phyloP scores from a whole-genome alignment of 2,329 filamentous ascomycete species.

The Aspergillus sp. region DNA sequence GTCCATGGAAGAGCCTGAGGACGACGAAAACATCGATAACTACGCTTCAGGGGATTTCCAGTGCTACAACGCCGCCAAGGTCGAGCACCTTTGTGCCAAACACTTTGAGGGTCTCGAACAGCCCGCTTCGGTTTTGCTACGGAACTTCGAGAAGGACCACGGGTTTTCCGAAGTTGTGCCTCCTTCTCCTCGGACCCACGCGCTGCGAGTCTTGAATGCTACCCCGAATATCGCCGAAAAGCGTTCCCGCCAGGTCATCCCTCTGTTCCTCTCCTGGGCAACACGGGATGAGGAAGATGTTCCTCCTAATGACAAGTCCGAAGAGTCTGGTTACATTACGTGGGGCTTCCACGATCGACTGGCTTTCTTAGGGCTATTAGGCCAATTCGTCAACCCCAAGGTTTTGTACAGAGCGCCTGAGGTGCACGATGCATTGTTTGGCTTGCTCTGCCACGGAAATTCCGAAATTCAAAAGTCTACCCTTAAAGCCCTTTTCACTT shows the following conservation, averaged over 20 bases:
- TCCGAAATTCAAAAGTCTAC: slow-evolving; percentile 82
- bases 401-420: slow-evolving; percentile 76
- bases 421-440: slow-evolving; percentile 73
- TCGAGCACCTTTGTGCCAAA: slow-evolving; percentile 55
- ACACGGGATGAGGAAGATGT: slow-evolving; percentile 50
- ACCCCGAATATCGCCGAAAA: slow-evolving; percentile 80
- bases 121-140: slow-evolving; percentile 59
- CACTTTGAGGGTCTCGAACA: slow-evolving; percentile 55
- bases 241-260: slow-evolving; percentile 78
- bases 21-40: slow-evolving; percentile 24
- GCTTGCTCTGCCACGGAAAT: slow-evolving; percentile 82
- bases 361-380: slow-evolving; percentile 75
- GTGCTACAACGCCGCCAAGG: slow-evolving; percentile 69
- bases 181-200: slow-evolving; percentile 67
- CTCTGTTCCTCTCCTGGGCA: slow-evolving; percentile 82
- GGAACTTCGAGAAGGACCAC: slow-evolving; percentile 66
- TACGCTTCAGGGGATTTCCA: slow-evolving; percentile 63
- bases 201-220: slow-evolving; percentile 72
- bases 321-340: slow-evolving; percentile 21
- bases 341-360: slow-evolving; percentile 71
- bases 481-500: slow-evolving; percentile 80
- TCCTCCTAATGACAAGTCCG: slow-evolving; percentile 15
- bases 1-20: slow-evolving; percentile 23
- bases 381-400: slow-evolving; percentile 81
- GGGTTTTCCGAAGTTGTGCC: slow-evolving; percentile 28